Conservation (phyloP, 1,284 basidiomycete genomes). For the Agroathelia rolfsii region DNA sequence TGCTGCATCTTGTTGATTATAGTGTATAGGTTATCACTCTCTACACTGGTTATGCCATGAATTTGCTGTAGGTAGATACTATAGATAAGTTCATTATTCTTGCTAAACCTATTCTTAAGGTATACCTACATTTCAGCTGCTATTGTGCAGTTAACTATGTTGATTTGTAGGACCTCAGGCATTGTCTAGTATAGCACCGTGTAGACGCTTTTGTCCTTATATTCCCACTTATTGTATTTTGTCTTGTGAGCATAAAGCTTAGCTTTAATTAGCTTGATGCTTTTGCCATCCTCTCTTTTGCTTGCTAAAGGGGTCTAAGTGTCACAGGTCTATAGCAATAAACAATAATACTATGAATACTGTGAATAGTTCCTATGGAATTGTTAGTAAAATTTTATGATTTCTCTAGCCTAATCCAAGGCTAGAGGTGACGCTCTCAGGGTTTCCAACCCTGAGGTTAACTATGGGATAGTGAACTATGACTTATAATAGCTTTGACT, state of each 20-base stretch:
- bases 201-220: slow-evolving; percentile 16
- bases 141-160: slow-evolving; percentile 7
- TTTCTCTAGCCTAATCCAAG: too few species aligned
- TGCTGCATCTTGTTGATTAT: slow-evolving; percentile 15
- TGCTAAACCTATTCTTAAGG: slow-evolving; percentile 15
- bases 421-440: too few species aligned
- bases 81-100: slow-evolving; percentile 14
- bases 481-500: too few species aligned
- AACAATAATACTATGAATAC: too few species aligned
- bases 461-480: too few species aligned
- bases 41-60: slow-evolving; percentile 12
- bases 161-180: slow-evolving; percentile 16
- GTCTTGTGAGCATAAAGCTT: slow-evolving; percentile 15
- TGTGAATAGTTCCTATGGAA: too few species aligned
- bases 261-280: slow-evolving; percentile 12
- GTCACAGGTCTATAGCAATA: too few species aligned
- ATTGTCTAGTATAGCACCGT: slow-evolving; percentile 16
- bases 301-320: slow-evolving; percentile 5
- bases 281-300: slow-evolving; percentile 4
- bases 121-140: slow-evolving; percentile 13
- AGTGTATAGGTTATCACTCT: slow-evolving; percentile 14
- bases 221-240: slow-evolving; percentile 15
- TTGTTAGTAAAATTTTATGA: too few species aligned
- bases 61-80: slow-evolving; percentile 15
- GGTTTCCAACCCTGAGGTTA: too few species aligned